A percentile compares a stretch with the other conserved stretches of the same genome.
phyloP scores from a whole-genome alignment of 2,329 filamentous ascomycete species.

The Fusarium tanahbumbuense region DNA sequence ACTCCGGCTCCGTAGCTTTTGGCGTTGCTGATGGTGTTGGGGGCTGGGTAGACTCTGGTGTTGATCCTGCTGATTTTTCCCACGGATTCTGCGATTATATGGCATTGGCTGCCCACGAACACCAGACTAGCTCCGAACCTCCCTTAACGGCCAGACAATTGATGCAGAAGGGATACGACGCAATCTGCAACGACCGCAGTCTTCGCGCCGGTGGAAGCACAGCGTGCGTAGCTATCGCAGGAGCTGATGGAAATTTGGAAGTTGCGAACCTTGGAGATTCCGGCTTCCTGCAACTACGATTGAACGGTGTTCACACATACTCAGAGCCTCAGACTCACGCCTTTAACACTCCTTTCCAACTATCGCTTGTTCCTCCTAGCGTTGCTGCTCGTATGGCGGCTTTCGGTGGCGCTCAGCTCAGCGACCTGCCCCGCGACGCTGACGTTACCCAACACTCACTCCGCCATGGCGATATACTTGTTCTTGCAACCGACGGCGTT shows the following conservation, averaged over 20 bases:
- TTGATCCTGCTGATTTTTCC: slow-evolving; percentile 95
- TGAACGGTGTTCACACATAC: slow-evolving; percentile 85
- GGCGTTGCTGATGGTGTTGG: slow-evolving; percentile 95
- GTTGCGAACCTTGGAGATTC: slow-evolving; percentile 96
- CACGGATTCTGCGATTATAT: slow-evolving; percentile 95
- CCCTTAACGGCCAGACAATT: slow-evolving; percentile 73
- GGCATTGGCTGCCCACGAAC: slow-evolving; percentile 77
- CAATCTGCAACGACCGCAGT: slow-evolving; percentile 77
- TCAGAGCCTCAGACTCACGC: slow-evolving; percentile 92
- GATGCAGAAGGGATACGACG: slow-evolving; percentile 86
- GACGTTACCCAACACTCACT: slow-evolving; percentile 80
- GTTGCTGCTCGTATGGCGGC: slow-evolving; percentile 83
- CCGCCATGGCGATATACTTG: slow-evolving; percentile 90
- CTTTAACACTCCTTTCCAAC: slow-evolving; percentile 97
- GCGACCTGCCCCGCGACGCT: slow-evolving; percentile 86
- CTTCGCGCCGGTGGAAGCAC: slow-evolving; percentile 91
- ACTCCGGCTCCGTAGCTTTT: slow-evolving; percentile 78
- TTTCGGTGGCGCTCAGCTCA: slow-evolving; percentile 84
- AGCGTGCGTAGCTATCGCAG: slow-evolving; percentile 85
- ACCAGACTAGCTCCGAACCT: slow-evolving; percentile 53
- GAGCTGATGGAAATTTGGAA: slow-evolving; percentile 79
- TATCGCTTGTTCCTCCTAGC: slow-evolving; percentile 85
- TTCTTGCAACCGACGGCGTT: slow-evolving; percentile 94
- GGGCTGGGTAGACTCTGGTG: slow-evolving; percentile 91
- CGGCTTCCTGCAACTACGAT: slow-evolving; percentile 86